Percentiles rank a stretch among this genome's conserved stretches.
Evolutionary conservation across 1,284 basidiomycete genomes (phyloP).

Genomic region (Ceratobasidium sp.): DNA sequence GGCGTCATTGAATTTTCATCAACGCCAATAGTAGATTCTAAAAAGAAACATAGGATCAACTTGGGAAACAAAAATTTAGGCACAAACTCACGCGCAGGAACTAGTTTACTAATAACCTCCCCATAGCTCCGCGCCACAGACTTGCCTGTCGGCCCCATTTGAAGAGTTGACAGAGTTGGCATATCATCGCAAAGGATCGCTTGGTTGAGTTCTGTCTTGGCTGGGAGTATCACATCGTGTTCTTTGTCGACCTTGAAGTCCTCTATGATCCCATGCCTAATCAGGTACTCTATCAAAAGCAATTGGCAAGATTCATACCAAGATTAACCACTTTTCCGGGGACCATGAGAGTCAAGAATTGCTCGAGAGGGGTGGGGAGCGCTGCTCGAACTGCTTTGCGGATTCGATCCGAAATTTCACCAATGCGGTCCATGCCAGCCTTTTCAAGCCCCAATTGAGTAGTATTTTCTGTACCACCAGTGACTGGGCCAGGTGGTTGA

Average conservation of each 20-base stretch:
- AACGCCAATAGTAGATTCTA: not conserved
- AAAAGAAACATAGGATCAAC: not conserved
- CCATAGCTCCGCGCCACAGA: conserved; percentile 9
- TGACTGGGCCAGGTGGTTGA: too few species aligned
- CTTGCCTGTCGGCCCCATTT: conserved; percentile 21
- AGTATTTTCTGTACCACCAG: too few species aligned
- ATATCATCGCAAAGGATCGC: conserved; percentile 22
- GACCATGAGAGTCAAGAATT: conserved; percentile 22
- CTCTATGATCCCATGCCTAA: not conserved
- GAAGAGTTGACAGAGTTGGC: conserved; percentile 11
- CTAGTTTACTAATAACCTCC: conserved; percentile 3
- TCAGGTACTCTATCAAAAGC: not conserved
- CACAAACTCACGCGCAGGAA: not conserved
- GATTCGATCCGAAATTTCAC: conserved; percentile 1
- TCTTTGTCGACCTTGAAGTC: conserved; percentile 2
- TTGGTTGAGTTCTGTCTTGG: not conserved
- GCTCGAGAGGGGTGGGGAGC: conserved; percentile 9
- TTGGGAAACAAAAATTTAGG: not conserved
- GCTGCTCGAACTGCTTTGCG: conserved; percentile 17
- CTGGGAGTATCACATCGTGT: not conserved
- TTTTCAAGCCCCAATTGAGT: not conserved
- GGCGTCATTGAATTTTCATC: not conserved
- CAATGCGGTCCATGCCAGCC: not conserved
- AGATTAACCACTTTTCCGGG: conserved; percentile 27
- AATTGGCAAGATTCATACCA: not conserved